Base-by-base conservation (phyloP, 192 early-diverging fungal species). In the Glomus cerebriforme region DNA sequence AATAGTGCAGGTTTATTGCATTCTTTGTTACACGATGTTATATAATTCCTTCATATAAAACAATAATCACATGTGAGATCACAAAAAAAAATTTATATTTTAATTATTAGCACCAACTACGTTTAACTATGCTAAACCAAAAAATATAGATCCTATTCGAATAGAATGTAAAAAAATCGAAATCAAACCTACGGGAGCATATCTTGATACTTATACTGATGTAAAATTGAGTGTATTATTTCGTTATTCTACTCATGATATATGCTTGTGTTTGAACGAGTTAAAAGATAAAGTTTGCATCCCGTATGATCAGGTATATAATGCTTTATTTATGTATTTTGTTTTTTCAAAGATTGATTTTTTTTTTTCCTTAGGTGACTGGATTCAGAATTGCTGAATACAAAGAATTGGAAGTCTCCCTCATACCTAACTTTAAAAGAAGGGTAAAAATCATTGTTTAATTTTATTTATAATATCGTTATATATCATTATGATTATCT, bases 191-290 rank as follows among this genome's bases (percentile, higher is more conserved):
- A 59, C 75, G 47, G 58, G 37, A 66, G 83, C 10, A 45, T 64
- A 2, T 60, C 47, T 66, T 39, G 39, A 43, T 82, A 80, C 66
- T 77, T 62, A 17, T 70, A 85, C 77, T 24, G 69, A 71, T 49
- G 12, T 47, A 24, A 71, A 29, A 71, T 26, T 71, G 22, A n/a
- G 37, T 29, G 37, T 71, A 71, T 15, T 3, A 27, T 47, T 71
- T 43, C 8, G 13, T 47, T 15, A 47, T 10, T n/a, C 29, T 39
- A 37, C 32, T 49, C 43, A 17, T 49, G 69, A 71, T 15, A 47
- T 71, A 8, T 49, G 45, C 43, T 47, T 71, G 26, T 49, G 10
- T 27, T 71, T 71, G 43, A 43, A 71, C 43, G 69, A 71, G 12
- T 29, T 71, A 43, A 43, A 71, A 26, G 43, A 71, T 71, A 49